phyloP scores from a whole-genome alignment of 805 yeast genomes.

The Pichia cabralensis region DNA sequence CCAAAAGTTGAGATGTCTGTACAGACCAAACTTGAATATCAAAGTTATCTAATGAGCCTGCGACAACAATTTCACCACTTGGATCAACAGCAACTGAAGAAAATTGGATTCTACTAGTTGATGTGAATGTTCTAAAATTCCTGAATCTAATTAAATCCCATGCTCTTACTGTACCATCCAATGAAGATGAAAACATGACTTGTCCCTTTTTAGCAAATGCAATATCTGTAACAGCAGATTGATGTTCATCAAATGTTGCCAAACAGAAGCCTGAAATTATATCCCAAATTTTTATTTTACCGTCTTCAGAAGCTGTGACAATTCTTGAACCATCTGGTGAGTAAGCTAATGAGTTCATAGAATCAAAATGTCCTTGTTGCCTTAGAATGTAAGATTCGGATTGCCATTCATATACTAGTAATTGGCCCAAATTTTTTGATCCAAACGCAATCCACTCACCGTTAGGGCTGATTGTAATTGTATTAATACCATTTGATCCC shows the following conservation, averaged over 20 bases:
- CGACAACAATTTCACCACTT: slow-evolving; percentile 93
- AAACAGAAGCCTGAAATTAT: slow-evolving; percentile 84
- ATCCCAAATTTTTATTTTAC: slow-evolving; percentile 96
- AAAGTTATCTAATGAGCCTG: slow-evolving; percentile 83
- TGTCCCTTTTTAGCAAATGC: slow-evolving; percentile 85
- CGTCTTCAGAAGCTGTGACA: slow-evolving; percentile 94
- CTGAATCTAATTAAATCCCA: slow-evolving; percentile 93
- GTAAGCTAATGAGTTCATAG: slow-evolving; percentile 73
- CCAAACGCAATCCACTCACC: slow-evolving; percentile 99
- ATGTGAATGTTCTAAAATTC: slow-evolving; percentile 90
- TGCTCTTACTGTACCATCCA: slow-evolving; percentile 95
- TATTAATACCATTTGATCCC: slow-evolving; percentile 84
- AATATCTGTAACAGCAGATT: slow-evolving; percentile 79
- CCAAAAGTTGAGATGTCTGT: slow-evolving; percentile 87
- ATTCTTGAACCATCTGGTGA: slow-evolving; percentile 92
- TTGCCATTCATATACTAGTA: slow-evolving; percentile 97
- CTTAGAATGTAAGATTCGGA: slow-evolving; percentile 89
- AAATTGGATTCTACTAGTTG: slow-evolving; percentile 81
- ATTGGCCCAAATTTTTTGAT: slow-evolving; percentile 81
- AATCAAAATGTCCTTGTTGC: slow-evolving; percentile 95
- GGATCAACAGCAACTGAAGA: slow-evolving; percentile 90
- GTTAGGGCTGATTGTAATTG: slow-evolving; percentile 64
- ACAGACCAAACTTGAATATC: slow-evolving; percentile 96
- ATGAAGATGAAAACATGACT: slow-evolving; percentile 80
- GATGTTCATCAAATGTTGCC: slow-evolving; percentile 85